Percentiles rank a stretch among this genome's conserved stretches.
These are phyloP conservation scores for Coemansia sp. DNA, from an alignment of 192 early-diverging fungal genomes.

Conservation along the genomic window DNA sequence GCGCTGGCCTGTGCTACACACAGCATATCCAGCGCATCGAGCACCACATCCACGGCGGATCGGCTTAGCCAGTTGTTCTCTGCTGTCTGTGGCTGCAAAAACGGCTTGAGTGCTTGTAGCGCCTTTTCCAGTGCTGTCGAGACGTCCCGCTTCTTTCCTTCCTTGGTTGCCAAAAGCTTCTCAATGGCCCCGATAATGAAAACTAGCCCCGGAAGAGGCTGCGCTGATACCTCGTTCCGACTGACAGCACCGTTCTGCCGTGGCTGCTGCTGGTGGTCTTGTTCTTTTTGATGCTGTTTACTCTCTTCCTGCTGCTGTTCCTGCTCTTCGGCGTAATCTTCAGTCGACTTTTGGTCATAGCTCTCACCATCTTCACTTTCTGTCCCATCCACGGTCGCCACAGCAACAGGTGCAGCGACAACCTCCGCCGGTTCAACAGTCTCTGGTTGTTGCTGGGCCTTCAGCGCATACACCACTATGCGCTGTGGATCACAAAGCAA, in stretches of 20 bases:
- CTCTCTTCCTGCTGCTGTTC: neutral
- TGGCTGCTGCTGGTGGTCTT: neutral
- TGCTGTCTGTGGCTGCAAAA: constrained; percentile 10
- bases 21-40: constrained; percentile 70
- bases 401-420: neutral
- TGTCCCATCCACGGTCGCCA: neutral
- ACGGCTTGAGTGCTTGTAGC: constrained; percentile 22
- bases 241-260: neutral
- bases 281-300: neutral
- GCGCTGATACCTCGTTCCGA: neutral
- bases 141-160: constrained; percentile 56
- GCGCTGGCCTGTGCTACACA: constrained; percentile 65
- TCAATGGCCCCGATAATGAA: constrained; percentile 69
- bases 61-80: constrained; percentile 21
- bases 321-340: neutral
- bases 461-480: constrained; percentile 2
- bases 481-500: constrained; percentile 7
- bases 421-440: neutral
- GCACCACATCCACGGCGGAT: constrained; percentile 50
- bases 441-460: neutral
- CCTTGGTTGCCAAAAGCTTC: constrained; percentile 59
- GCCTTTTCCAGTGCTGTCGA: constrained; percentile 56
- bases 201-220: constrained; percentile 50
- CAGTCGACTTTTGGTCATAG: neutral
- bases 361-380: neutral